A percentile compares a stretch with the other conserved stretches of the same genome.
These are phyloP conservation scores for Fusarium transvaalense DNA, from an alignment of 2,329 filamentous ascomycete genomes.

Conservation along the genomic window DNA sequence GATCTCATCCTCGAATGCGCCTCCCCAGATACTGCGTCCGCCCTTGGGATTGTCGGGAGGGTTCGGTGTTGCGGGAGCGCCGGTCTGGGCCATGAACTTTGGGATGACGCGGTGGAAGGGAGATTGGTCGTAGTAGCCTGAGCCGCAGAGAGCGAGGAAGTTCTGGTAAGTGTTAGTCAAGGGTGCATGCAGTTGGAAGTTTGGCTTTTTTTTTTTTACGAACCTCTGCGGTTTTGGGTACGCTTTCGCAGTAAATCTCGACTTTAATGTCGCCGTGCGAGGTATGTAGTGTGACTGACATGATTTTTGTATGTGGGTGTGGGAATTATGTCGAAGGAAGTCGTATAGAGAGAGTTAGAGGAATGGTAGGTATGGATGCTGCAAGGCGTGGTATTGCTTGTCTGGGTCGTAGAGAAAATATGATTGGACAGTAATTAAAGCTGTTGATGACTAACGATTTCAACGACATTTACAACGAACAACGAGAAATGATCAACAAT, in stretches of 20 bases:
- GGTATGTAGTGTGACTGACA: conserved; percentile 85
- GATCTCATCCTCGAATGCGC: conserved; percentile 84
- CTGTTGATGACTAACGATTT: conserved; percentile 15
- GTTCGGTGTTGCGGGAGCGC: conserved; percentile 68
- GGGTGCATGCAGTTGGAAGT: neutral
- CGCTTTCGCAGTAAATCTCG: conserved; percentile 94
- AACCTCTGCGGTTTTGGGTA: conserved; percentile 91
- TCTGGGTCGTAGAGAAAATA: neutral
- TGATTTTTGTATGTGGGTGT: conserved; percentile 46
- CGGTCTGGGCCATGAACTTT: conserved; percentile 84
- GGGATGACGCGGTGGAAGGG: conserved; percentile 86
- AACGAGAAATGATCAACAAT: too few relatives aligned
- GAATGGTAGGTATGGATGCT: conserved; percentile 4
- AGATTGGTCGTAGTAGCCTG: conserved; percentile 79
- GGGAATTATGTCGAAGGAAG: neutral
- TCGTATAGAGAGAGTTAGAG: neutral
- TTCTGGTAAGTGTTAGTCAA: conserved; percentile 66
- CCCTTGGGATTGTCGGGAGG: conserved; percentile 72
- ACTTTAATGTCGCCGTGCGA: conserved; percentile 91
- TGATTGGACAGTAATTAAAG: conserved; percentile 12
- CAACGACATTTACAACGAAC: neutral
- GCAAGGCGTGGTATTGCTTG: neutral
- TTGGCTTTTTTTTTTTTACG: conserved; percentile 33
- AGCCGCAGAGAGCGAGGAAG: conserved; percentile 88
- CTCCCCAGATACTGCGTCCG: conserved; percentile 79